These are phyloP conservation scores for Aaosphaeria pasadenensis DNA, from an alignment of 2,329 filamentous ascomycete genomes.

Conservation along the genomic window DNA sequence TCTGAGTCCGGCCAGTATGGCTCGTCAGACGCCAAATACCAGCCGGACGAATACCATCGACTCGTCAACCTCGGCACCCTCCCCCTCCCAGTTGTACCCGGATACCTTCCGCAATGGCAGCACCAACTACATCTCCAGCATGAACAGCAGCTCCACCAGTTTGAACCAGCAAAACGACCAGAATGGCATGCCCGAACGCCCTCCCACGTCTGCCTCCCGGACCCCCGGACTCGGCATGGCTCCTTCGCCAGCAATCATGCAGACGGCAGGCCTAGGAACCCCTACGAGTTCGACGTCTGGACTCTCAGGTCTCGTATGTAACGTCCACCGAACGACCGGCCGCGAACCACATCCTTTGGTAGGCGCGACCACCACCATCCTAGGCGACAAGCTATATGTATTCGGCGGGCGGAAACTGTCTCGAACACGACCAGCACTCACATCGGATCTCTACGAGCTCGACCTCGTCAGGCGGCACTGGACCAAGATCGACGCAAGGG, in stretches of 20 bases:
- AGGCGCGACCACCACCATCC: conserved; percentile 88
- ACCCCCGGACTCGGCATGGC: conserved; percentile 43
- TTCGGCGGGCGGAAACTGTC: conserved; percentile 91
- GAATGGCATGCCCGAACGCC: conserved; percentile 38
- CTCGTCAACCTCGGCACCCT: conserved; percentile 44
- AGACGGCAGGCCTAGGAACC: conserved; percentile 35
- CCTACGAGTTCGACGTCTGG: conserved; percentile 53
- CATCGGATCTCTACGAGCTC: conserved; percentile 87
- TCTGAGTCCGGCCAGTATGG: conserved; percentile 38
- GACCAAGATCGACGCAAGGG: conserved; percentile 81
- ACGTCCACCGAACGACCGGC: conserved; percentile 79
- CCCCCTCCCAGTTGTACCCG: conserved; percentile 41
- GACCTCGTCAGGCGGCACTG: conserved; percentile 90
- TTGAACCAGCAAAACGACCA: conserved; percentile 43
- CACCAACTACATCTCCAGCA: conserved; percentile 37
- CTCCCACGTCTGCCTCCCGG: conserved; percentile 26
- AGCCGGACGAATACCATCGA: conserved; percentile 48
- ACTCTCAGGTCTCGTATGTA: conserved; percentile 65
- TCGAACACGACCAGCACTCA: conserved; percentile 77
- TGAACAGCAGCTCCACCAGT: conserved; percentile 47
- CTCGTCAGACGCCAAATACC: conserved; percentile 40
- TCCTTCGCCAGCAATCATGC: conserved; percentile 41
- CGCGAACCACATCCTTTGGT: conserved; percentile 88
- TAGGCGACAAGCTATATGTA: conserved; percentile 95
- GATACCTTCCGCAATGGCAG: conserved; percentile 32